phyloP scores from a whole-genome alignment of 2,329 filamentous ascomycete species.

The Teratosphaeria pseudoeucalypti region DNA sequence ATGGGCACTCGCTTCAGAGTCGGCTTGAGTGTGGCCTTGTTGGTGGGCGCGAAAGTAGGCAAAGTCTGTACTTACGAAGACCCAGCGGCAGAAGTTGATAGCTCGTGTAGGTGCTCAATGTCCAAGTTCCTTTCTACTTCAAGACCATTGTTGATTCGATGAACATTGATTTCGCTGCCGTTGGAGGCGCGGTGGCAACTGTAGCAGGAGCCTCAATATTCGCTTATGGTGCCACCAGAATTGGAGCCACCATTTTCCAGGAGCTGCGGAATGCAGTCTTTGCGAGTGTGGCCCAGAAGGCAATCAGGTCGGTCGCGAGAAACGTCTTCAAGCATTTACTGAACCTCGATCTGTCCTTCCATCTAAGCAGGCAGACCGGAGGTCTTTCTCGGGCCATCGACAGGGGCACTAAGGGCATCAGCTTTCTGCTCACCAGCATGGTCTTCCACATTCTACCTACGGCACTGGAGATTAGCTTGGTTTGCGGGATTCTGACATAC shows the following conservation, averaged over 20 bases:
- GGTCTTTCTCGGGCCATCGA: conserved; percentile 91
- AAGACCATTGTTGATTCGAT: conserved; percentile 95
- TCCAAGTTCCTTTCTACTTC: conserved; percentile 98
- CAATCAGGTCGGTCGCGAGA: conserved; percentile 79
- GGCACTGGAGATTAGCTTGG: conserved; percentile 84
- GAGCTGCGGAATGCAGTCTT: conserved; percentile 94
- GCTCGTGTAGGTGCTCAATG: conserved; percentile 59
- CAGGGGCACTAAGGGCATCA: conserved; percentile 95
- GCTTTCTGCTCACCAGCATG: conserved; percentile 94
- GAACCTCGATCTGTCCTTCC: conserved; percentile 82
- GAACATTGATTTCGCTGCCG: conserved; percentile 83
- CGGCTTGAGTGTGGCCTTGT: conserved; percentile 66
- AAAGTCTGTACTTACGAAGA: conserved; percentile 1
- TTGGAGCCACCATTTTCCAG: conserved; percentile 82
- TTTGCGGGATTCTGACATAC: conserved; percentile 92
- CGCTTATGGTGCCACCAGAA: conserved; percentile 73
- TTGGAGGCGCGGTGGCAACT: conserved; percentile 80
- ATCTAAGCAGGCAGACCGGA: conserved; percentile 87
- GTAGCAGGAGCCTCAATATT: conserved; percentile 88
- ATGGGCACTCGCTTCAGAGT: conserved; percentile 76
- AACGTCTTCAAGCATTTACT: conserved; percentile 90
- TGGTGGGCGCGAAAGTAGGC: conserved; percentile 73
- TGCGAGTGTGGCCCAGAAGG: conserved; percentile 92
- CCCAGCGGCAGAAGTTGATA: conserved; percentile 23
- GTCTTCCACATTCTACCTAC: conserved; percentile 95